A percentile compares a stretch with the other conserved stretches of the same genome.
These are phyloP conservation scores for Trypanosoma mega DNA, from an alignment of 208 protist genomes.

Conservation along the genomic window DNA sequence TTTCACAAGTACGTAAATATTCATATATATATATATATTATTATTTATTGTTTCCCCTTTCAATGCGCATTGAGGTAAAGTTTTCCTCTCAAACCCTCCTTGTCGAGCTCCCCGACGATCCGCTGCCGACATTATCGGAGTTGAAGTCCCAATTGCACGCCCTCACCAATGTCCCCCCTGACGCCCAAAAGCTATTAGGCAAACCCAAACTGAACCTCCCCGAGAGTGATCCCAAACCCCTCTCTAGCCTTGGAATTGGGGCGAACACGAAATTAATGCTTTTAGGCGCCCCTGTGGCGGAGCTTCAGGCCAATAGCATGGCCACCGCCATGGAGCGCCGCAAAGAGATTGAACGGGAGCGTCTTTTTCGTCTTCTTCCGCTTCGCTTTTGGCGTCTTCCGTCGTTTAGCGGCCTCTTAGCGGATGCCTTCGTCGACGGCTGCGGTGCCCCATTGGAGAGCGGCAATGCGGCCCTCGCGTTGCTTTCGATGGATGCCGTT, in stretches of 20 bases:
- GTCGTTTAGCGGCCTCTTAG: conserved; percentile 54
- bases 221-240: conserved; percentile 21
- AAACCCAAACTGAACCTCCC: conserved; percentile 42
- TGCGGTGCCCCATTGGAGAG: conserved; percentile 43
- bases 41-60: neutral
- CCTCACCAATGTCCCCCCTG: conserved; percentile 38
- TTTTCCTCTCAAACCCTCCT: conserved; percentile 34
- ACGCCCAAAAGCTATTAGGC: conserved; percentile 57
- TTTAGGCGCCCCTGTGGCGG: conserved; percentile 39
- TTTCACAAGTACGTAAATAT: too few relatives aligned
- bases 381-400: conserved; percentile 51
- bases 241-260: conserved; percentile 40
- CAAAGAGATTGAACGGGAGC: conserved; percentile 36
- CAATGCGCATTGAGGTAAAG: conserved; percentile 58
- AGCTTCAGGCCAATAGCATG: conserved; percentile 39
- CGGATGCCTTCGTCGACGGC: conserved; percentile 63
- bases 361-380: conserved; percentile 31
- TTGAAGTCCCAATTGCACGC: conserved; percentile 36
- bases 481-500: conserved; percentile 45
- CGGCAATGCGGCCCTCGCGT: conserved; percentile 28
- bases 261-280: conserved; percentile 64
- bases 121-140: conserved; percentile 33
- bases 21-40: too few relatives aligned
- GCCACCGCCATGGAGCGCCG: conserved; percentile 24
- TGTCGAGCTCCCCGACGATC: conserved; percentile 39